A percentile compares a stretch with the other conserved stretches of the same genome.
These are phyloP conservation scores for Phytophthora chlamydospora DNA, from an alignment of 352 stramenopile genomes.

Conservation along the genomic window DNA sequence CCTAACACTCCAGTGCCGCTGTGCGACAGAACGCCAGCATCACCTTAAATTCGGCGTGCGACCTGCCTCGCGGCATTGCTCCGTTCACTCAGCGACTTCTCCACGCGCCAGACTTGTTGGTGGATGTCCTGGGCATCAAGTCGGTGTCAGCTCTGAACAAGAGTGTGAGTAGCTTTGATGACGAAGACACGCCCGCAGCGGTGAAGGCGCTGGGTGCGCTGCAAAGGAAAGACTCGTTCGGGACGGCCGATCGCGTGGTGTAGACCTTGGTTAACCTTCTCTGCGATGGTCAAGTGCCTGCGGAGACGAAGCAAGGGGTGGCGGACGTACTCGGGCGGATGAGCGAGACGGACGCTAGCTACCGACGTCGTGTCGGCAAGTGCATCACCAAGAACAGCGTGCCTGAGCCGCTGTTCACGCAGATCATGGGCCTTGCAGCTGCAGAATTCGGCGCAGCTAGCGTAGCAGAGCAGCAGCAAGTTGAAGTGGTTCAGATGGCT, in stretches of 20 bases:
- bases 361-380: slow-evolving; percentile 24
- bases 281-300: slow-evolving; percentile 21
- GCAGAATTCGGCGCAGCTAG: slow-evolving; percentile 23
- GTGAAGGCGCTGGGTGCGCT: slow-evolving; percentile 46
- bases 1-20: slow-evolving; percentile 44
- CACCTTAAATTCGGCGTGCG: slow-evolving; percentile 69
- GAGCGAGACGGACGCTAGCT: slow-evolving; percentile 14
- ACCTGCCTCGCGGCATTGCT: slow-evolving; percentile 49
- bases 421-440: slow-evolving; percentile 18
- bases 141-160: slow-evolving; percentile 53
- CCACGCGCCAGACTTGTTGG: slow-evolving; percentile 38
- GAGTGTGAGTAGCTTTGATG: slow-evolving; percentile 44
- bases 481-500: slow-evolving; percentile 10
- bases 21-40: slow-evolving; percentile 63
- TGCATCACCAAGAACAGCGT: slow-evolving; percentile 26
- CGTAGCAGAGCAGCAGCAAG: slow-evolving; percentile 5
- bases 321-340: slow-evolving; percentile 35
- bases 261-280: slow-evolving; percentile 53
- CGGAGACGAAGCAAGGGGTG: slow-evolving; percentile 27
- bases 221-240: slow-evolving; percentile 21
- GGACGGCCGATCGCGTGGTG: slow-evolving; percentile 36
- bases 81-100: slow-evolving; percentile 57
- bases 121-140: slow-evolving; percentile 60
- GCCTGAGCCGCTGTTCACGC: slow-evolving; percentile 16
- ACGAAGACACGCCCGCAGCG: slow-evolving; percentile 53